Evolutionary conservation across 805 yeast genomes (phyloP), one percentile per base, ranked within the genome.

Genomic region (Kuraishia borneana): DNA sequence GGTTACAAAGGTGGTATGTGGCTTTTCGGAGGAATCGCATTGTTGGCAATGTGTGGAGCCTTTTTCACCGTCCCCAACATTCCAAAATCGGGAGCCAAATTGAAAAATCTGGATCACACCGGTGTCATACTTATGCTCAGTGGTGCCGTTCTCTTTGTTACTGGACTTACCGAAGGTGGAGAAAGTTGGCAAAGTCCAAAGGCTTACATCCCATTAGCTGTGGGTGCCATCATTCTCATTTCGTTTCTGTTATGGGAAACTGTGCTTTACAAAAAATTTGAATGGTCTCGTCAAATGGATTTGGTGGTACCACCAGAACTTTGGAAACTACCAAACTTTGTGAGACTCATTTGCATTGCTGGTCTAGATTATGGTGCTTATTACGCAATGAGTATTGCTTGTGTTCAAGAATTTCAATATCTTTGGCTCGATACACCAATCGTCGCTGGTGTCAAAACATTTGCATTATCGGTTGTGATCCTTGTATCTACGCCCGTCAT

Each of bases 91-190:
- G 39, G 13, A 19, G 37, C 34, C 40, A 40, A 14, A 19, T 43
- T 52, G 10, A 45, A 40, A 36, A 36, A 48, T 29, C 33, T 61
- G 20, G 63, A 61, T 32, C 53, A 44, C 33, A 32, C 39, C 13
- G 65, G 63, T 9, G 45, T 50, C 1, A n/a, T 47, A 1, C 12
- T 55, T 9, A 39, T 60, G 18, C 55, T 61, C 13, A 27, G 43
- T 29, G 61, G 61, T 0, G 39, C 51, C 8, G 33, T 61, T 6
- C 40, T 61, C 19, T 36, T 60, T 5, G 60, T 61, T 17, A 48
- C 56, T 9, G 68, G 63, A 0, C 43, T 61, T 30, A 59, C 63
- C 1, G 56, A 58, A 39, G 63, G 61, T 16, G 66, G 65, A 17
- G 52, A 50, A 6, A 43, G 48, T 0, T 61, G 66, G 66, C 42